Evolutionary conservation across 768 basidiomycete species (phyloP), one percentile per base, ranked within the genome.

Genomic region (Leccinum ochraceum): DNA sequence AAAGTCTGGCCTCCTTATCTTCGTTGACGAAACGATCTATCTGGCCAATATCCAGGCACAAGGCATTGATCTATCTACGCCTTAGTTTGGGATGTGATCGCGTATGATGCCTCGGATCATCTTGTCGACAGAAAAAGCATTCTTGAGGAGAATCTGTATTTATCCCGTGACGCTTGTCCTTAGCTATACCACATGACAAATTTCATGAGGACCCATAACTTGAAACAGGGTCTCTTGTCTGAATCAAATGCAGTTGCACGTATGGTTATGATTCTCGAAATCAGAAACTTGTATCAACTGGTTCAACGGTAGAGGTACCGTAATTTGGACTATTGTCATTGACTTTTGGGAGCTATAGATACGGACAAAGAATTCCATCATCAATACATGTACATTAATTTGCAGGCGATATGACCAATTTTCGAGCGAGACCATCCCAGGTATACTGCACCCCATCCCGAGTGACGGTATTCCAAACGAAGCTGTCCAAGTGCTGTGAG

Each of bases 21-120:
- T 80, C 17, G 67, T 67, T 1, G 81, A 81, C 56, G 76, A 79
- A 42, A 62, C 59, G 36, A 69, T 81, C 17, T 77, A 75, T 65
- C 64, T 79, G 16, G 78, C 71, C 8, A 63, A 78, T 24, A 73
- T 81, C 17, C 62, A 62, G 22, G 75, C 75, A 5, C 67, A 66
- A 52, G 77, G 70, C 17, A 67, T 64, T 5, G 53, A 69, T 20
- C 53, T 72, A 46, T 4, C 61, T 16, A 52, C 48, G 6, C 10
- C 54, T 14, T 69, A 59, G 51, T 28, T 32, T 28, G 36, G 32
- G 52, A 54, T 20, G 17, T 11, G 32, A 11, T 34, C 32, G 32
- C 32, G 28, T 9, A n/a, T 44, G 42, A 34, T 34, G 32, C 32
- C 32, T 11, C 4, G 32, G 11, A 32, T 32, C 32, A 39, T 63